Conservation (phyloP, 2,329 filamentous ascomycete genomes). For the Pyrenochaeta sp. region DNA sequence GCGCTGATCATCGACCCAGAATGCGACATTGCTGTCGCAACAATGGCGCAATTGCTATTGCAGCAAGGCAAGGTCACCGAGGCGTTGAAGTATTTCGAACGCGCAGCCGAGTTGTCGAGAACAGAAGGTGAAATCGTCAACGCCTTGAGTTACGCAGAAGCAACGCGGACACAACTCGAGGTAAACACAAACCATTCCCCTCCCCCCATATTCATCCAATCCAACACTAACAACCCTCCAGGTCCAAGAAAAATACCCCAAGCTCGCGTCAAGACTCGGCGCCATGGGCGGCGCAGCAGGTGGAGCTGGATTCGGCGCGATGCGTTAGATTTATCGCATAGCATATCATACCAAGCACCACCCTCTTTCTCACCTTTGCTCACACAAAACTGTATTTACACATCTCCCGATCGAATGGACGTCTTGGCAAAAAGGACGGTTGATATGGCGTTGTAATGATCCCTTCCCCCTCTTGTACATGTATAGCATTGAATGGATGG, state of each 20-base stretch:
- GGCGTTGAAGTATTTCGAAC: constrained; percentile 95
- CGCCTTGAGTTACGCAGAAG: constrained; percentile 94
- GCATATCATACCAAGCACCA: not conserved
- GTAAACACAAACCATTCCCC: constrained; percentile 12
- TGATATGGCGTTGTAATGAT: constrained; percentile 4
- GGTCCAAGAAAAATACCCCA: constrained; percentile 64
- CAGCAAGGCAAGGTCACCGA: constrained; percentile 98
- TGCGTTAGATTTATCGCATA: constrained; percentile 36
- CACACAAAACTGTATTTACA: constrained; percentile 10
- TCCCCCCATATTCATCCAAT: no score
- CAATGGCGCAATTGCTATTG: constrained; percentile 95
- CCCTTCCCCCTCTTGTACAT: constrained; percentile 2
- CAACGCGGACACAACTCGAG: constrained; percentile 93
- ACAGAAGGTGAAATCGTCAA: constrained; percentile 97
- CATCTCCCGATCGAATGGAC: not conserved
- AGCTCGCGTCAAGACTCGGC: constrained; percentile 57
- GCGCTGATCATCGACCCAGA: constrained; percentile 97
- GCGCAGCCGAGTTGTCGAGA: constrained; percentile 89
- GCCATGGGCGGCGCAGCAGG: constrained; percentile 53
- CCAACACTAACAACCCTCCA: constrained; percentile 20
- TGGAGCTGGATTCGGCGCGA: constrained; percentile 32
- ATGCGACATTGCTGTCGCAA: constrained; percentile 97
- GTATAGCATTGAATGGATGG: constrained; percentile 9
- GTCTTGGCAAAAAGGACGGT: constrained; percentile 1
- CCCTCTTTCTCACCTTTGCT: not conserved